Base-by-base conservation (phyloP, 345 rosid species). In the Salix suchowensis region DNA sequence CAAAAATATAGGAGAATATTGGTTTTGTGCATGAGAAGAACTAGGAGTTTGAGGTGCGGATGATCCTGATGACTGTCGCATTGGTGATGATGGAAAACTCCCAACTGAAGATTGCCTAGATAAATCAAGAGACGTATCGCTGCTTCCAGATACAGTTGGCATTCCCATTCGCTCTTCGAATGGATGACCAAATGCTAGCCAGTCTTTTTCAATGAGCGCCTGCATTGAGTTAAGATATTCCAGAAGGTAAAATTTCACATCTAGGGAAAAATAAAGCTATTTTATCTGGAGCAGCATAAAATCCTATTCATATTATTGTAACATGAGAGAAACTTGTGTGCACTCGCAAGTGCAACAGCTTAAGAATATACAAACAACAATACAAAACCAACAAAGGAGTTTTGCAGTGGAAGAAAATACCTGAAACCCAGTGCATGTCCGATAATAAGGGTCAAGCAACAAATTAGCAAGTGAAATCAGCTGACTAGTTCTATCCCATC, bases 401-500 rank as follows among this genome's bases (percentile, higher is more conserved):
- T 8, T 11, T 18, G 42, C 2, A 40, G 13, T 15, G 10, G 2
- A 23, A 62, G 15, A 58, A 58, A 68, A 52, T 87, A 96, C 99
- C 98, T 96, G 99, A 88, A 96, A 96, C 75, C 99, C 99, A 6
- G 88, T 28, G 75, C 94, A 91, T 77, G 97, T 96, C 50, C 98
- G 83, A 81, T 96, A 93, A 82, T 92, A 96, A 79, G 99, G 99
- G 82, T 94, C 99, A 78, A 94, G 98, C 78, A 94, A 80, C 84
- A 96, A 83, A 80, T 89, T 89, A 70, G 99, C 97, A 50, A 96
- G 95, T 81, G 99, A 83, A 86, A 92, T 91, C 88, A 96, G 80
- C 86, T 96, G 99, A 68, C 92, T 89, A 75, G 99, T 96, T 90
- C 99, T 90, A 85, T 96, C 99, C 99, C 99, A 96, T 74, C 99